phyloP scores from a whole-genome alignment of 1,284 basidiomycete genomes.

The Xerocomus amazonicus region DNA sequence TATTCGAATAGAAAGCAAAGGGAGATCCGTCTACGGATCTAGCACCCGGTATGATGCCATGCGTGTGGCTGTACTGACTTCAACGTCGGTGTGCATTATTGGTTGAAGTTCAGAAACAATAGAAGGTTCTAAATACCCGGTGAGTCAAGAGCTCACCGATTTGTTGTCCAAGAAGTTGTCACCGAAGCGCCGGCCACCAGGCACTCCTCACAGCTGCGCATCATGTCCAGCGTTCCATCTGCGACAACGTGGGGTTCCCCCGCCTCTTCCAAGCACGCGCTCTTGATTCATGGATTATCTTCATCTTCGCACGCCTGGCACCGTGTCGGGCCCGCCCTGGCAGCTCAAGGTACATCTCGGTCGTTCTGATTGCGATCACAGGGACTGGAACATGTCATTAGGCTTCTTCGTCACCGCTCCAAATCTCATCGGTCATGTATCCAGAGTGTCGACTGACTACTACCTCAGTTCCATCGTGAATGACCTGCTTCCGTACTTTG shows the following conservation, averaged over 20 bases:
- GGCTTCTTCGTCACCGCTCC: constrained; percentile 27
- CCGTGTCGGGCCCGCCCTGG: constrained; percentile 18
- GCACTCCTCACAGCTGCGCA: not conserved
- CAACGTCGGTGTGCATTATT: no score
- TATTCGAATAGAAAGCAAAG: no score
- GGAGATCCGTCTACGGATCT: no score
- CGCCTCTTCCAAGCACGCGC: constrained; percentile 13
- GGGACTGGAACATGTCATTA: not conserved
- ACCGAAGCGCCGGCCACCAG: no score
- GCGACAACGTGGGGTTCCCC: constrained; percentile 19
- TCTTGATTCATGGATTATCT: constrained; percentile 23
- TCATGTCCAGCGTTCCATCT: constrained; percentile 13
- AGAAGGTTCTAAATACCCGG: no score
- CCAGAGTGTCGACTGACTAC: constrained; percentile 17
- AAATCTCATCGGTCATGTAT: constrained; percentile 24
- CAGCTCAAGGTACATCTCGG: constrained; percentile 13
- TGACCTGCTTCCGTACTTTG: constrained; percentile 26
- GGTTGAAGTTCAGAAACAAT: no score
- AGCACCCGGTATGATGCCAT: no score
- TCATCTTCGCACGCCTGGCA: constrained; percentile 24
- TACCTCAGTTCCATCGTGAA: constrained; percentile 9
- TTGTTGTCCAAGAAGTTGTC: no score
- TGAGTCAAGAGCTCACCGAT: no score
- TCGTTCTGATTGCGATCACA: not conserved
- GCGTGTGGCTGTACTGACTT: no score